A percentile compares a stretch with the other conserved stretches of the same genome.
Evolutionary conservation across 495 filamentous ascomycete species (phyloP).

Genomic region (Aspergillus conjunctus): DNA sequence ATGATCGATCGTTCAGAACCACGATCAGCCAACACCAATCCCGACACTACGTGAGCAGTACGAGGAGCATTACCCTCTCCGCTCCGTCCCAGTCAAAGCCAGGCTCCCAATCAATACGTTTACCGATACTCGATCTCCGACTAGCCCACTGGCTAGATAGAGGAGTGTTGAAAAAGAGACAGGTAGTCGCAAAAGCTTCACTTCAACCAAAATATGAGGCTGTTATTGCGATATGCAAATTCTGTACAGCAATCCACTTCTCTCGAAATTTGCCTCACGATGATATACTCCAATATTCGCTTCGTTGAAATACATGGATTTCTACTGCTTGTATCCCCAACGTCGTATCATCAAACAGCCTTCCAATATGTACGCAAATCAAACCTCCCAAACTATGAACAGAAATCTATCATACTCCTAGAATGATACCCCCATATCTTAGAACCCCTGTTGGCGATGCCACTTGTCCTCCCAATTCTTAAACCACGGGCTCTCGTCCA

Average conservation of each 20-base stretch:
- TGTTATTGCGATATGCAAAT: background rate
- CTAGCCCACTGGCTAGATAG: background rate
- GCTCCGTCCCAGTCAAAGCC: background rate
- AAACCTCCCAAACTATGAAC: slow-evolving; percentile 3
- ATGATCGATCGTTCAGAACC: too few relatives aligned
- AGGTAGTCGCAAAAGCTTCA: too few relatives aligned
- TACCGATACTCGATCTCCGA: background rate
- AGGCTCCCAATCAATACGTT: background rate
- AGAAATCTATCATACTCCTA: slow-evolving; percentile 4
- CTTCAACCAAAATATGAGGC: background rate
- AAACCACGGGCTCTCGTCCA: slow-evolving; percentile 82
- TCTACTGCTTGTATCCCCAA: background rate
- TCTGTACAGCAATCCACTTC: background rate
- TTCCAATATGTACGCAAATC: slow-evolving; percentile 5
- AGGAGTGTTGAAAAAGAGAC: background rate
- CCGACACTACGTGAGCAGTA: too few relatives aligned
- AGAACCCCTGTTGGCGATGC: slow-evolving; percentile 75
- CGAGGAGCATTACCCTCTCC: background rate
- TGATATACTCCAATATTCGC: background rate
- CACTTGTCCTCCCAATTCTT: slow-evolving; percentile 84
- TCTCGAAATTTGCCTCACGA: background rate
- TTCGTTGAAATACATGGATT: background rate
- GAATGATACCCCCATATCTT: slow-evolving; percentile 19
- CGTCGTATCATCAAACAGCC: slow-evolving; percentile 3
- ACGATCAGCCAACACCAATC: too few relatives aligned